Evolutionary conservation across 352 stramenopile genomes (phyloP).

Genomic region (Globisporangium spinosum): DNA sequence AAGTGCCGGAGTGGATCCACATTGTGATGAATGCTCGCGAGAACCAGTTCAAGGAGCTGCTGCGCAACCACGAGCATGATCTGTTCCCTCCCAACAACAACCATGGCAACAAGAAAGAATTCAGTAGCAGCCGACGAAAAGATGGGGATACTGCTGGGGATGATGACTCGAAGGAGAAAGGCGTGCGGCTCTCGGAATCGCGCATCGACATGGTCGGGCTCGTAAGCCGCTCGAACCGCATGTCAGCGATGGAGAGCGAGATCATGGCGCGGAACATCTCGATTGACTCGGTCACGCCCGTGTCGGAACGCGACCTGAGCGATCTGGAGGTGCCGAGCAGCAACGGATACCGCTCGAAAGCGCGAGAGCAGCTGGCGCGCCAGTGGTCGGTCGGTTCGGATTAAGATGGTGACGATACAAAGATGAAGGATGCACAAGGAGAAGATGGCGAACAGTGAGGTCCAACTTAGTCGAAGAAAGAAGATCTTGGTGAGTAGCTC

Average conservation of each 20-base stretch:
- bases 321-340: slow-evolving; percentile 48
- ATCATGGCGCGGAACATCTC: slow-evolving; percentile 24
- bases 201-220: slow-evolving; percentile 21
- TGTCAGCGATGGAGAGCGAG: slow-evolving; percentile 4
- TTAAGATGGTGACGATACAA: slow-evolving; percentile 13
- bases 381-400: slow-evolving; percentile 54
- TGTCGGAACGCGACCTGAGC: slow-evolving; percentile 22
- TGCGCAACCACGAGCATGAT: slow-evolving; percentile 45
- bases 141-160: not conserved
- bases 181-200: slow-evolving; percentile 28
- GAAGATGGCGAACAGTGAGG: not conserved
- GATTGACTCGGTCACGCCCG: slow-evolving; percentile 48
- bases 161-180: slow-evolving; percentile 16
- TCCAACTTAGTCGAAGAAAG: not conserved
- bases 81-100: slow-evolving; percentile 29
- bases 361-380: slow-evolving; percentile 52
- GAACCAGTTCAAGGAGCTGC: slow-evolving; percentile 60
- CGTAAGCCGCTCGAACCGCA: slow-evolving; percentile 14
- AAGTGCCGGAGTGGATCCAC: slow-evolving; percentile 50
- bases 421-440: not conserved
- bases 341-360: slow-evolving; percentile 46
- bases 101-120: not conserved
- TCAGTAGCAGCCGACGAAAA: not conserved
- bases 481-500: not conserved
- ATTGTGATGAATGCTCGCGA: slow-evolving; percentile 53